These are phyloP conservation scores for Microdochium trichocladiopsis DNA, from an alignment of 2,329 filamentous ascomycete genomes.

Conservation along the genomic window DNA sequence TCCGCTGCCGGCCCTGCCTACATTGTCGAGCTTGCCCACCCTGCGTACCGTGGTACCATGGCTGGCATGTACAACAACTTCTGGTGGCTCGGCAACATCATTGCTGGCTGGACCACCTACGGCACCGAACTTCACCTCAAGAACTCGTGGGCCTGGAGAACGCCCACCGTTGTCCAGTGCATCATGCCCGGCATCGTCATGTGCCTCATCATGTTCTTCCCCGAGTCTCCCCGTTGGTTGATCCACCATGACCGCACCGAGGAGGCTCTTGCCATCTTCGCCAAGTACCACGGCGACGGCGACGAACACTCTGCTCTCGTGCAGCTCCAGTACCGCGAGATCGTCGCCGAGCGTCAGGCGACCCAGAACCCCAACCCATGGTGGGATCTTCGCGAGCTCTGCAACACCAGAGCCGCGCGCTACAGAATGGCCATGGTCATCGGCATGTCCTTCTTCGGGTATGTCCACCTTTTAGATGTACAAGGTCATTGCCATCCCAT, in stretches of 20 bases:
- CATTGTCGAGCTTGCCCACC: slow-evolving; percentile 56
- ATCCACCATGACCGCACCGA: slow-evolving; percentile 42
- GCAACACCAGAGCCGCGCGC: slow-evolving; percentile 36
- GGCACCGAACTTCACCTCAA: slow-evolving; percentile 27
- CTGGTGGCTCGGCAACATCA: slow-evolving; percentile 44
- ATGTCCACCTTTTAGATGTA: too few species aligned
- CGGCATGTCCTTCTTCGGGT: slow-evolving; percentile 43
- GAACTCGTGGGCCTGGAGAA: slow-evolving; percentile 45
- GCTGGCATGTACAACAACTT: slow-evolving; percentile 46
- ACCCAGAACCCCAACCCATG: slow-evolving; percentile 48
- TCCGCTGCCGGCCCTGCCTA: slow-evolving; percentile 56
- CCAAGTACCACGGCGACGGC: slow-evolving; percentile 54
- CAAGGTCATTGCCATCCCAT: too few species aligned
- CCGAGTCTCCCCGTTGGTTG: slow-evolving; percentile 26
- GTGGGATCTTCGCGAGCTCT: slow-evolving; percentile 51
- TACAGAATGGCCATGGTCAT: slow-evolving; percentile 44
- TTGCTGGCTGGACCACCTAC: slow-evolving; percentile 45
- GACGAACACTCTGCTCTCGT: slow-evolving; percentile 43
- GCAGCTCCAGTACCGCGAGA: slow-evolving; percentile 49
- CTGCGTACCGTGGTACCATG: slow-evolving; percentile 52
- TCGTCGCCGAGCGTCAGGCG: slow-evolving; percentile 40
- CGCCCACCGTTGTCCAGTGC: slow-evolving; percentile 48
- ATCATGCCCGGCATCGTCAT: slow-evolving; percentile 38
- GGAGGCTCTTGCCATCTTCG: slow-evolving; percentile 47
- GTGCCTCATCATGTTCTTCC: slow-evolving; percentile 24